Percentiles rank a stretch among this genome's conserved stretches.
Evolutionary conservation across 2,329 filamentous ascomycete genomes (phyloP).

Genomic region (Scleromitrula shiraiana): DNA sequence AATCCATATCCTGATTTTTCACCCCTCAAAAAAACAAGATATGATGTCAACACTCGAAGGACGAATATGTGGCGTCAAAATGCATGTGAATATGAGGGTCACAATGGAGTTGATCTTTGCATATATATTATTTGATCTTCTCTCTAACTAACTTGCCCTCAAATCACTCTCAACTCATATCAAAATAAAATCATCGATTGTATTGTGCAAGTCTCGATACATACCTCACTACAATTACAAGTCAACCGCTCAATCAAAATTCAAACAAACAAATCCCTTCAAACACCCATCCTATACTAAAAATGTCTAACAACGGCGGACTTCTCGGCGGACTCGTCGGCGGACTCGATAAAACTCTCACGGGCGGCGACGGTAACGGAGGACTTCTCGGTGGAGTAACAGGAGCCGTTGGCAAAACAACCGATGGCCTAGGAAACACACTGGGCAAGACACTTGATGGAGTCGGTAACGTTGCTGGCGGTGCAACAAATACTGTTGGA

Average conservation of each 20-base stretch:
- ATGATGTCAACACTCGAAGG: not conserved
- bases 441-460: conserved; percentile 28
- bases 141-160: not conserved
- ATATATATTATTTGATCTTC: not conserved
- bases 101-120: not conserved
- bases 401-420: conserved; percentile 29
- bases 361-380: conserved; percentile 33
- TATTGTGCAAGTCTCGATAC: too few relatives aligned
- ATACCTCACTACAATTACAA: too few relatives aligned
- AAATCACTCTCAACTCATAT: too few relatives aligned
- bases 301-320: conserved; percentile 9
- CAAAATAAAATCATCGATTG: too few relatives aligned
- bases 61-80: conserved; percentile 3
- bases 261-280: not conserved
- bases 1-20: too few relatives aligned
- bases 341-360: conserved; percentile 32
- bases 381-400: conserved; percentile 31
- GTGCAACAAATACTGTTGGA: conserved; percentile 16
- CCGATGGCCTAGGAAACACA: conserved; percentile 30
- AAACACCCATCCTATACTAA: not conserved
- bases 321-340: conserved; percentile 21
- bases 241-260: not conserved
- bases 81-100: not conserved
- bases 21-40: not conserved
- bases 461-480: conserved; percentile 28